phyloP scores from a whole-genome alignment of 148 eudicot species.

The Hydrangea macrophylla region DNA sequence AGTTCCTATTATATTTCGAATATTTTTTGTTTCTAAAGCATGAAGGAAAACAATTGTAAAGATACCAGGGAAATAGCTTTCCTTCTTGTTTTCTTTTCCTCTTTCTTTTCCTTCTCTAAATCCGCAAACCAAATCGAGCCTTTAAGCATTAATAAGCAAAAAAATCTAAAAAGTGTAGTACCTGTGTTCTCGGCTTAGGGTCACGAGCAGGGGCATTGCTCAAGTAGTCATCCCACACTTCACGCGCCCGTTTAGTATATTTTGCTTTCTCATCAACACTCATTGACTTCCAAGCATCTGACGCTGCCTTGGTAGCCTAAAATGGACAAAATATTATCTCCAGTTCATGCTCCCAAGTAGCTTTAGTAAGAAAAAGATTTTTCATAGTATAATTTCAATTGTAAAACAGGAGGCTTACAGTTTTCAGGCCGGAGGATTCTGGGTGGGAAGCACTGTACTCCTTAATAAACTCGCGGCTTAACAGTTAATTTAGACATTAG shows the following conservation, averaged over 20 bases:
- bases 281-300: slow-evolving; percentile 48
- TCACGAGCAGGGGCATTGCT: slow-evolving; percentile 33
- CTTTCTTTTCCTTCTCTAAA: too few species aligned
- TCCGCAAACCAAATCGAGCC: too few species aligned
- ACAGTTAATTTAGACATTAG: slow-evolving; percentile 8
- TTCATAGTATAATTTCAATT: background rate
- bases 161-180: background rate
- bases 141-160: background rate
- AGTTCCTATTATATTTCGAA: too few species aligned
- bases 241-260: slow-evolving; percentile 43
- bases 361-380: background rate
- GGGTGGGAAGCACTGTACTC: slow-evolving; percentile 50
- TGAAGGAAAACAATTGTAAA: too few species aligned
- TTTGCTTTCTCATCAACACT: slow-evolving; percentile 41
- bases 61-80: too few species aligned
- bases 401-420: slow-evolving; percentile 21
- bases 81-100: too few species aligned
- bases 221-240: slow-evolving; percentile 48
- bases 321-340: background rate
- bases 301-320: slow-evolving; percentile 47
- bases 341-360: background rate
- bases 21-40: too few species aligned
- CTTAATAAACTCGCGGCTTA: slow-evolving; percentile 43
- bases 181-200: slow-evolving; percentile 39
- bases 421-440: slow-evolving; percentile 45